phyloP scores from a whole-genome alignment of 352 stramenopile species.

The Phytophthora pseudosyringae region DNA sequence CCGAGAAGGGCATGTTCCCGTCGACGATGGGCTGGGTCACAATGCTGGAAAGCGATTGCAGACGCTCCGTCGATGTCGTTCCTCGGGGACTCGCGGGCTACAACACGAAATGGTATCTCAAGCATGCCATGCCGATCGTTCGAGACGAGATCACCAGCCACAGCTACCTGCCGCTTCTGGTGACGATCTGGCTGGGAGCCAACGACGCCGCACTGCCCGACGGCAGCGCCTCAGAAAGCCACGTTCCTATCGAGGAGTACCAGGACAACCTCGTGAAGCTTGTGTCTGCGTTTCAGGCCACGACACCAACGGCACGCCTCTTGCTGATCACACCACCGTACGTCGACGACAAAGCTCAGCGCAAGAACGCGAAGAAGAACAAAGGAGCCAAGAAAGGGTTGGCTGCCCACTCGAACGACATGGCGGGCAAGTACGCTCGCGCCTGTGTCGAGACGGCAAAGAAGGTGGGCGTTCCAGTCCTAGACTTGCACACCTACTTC shows the following conservation, averaged over 20 bases:
- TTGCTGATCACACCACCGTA: conserved; percentile 37
- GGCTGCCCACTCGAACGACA: conserved; percentile 50
- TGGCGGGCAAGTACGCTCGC: conserved; percentile 46
- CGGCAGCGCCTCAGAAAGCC: conserved; percentile 35
- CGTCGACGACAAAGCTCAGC: conserved; percentile 43
- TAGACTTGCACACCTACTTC: conserved; percentile 55
- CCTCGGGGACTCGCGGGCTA: conserved; percentile 60
- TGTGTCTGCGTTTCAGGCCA: conserved; percentile 25
- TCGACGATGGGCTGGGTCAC: conserved; percentile 47
- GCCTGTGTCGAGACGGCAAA: conserved; percentile 44
- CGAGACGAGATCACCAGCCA: conserved; percentile 36
- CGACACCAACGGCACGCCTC: conserved; percentile 24
- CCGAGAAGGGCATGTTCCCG: conserved; percentile 44
- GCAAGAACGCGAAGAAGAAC: conserved; percentile 13
- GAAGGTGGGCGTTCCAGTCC: conserved; percentile 31
- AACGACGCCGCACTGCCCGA: conserved; percentile 59
- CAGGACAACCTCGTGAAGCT: conserved; percentile 44
- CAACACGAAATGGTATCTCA: conserved; percentile 54
- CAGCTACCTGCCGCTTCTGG: conserved; percentile 30
- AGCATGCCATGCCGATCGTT: conserved; percentile 38
- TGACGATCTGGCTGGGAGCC: conserved; percentile 60
- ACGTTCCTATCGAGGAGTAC: conserved; percentile 55
- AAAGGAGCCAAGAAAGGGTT: conserved; percentile 22
- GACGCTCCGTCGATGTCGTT: conserved; percentile 50
- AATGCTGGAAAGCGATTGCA: conserved; percentile 46